Conservation (phyloP, 305 asterid species). For the Fraxinus xanthoxyloides region DNA sequence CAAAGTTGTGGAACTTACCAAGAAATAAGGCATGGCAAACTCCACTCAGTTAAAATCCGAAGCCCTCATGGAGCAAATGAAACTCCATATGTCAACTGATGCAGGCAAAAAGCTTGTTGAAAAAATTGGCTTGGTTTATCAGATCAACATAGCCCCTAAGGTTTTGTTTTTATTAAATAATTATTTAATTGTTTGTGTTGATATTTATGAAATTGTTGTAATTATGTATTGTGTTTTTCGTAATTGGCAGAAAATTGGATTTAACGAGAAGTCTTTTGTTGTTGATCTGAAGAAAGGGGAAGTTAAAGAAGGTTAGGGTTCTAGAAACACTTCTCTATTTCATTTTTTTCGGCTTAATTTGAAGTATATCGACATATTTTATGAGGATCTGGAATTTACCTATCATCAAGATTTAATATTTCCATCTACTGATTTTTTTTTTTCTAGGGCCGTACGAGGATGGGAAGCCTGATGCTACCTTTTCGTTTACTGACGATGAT, state of each 20-base stretch:
- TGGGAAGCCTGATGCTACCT: conserved; percentile 93
- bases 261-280: conserved; percentile 72
- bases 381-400: background rate
- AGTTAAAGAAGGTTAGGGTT: conserved; percentile 73
- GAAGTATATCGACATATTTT: background rate
- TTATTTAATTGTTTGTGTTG: background rate
- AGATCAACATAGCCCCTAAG: conserved; percentile 96
- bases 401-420: background rate
- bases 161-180: conserved; percentile 25
- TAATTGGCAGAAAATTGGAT: conserved; percentile 74
- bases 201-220: background rate
- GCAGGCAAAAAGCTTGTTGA: conserved; percentile 44
- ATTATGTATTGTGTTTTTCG: background rate
- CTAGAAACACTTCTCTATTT: conserved; percentile 1
- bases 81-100: background rate
- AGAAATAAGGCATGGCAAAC: conserved; percentile 43
- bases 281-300: conserved; percentile 96
- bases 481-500: conserved; percentile 87
- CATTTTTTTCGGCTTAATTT: background rate
- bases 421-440: background rate
- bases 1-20: background rate
- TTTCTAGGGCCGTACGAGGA: conserved; percentile 63
- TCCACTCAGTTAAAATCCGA: conserved; percentile 8
- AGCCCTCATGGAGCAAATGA: conserved; percentile 5
- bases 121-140: conserved; percentile 90